Evolutionary conservation across 441 rosid genomes (phyloP), one percentile per base, ranked within the genome.

Genomic region (Adansonia madagascariensis): DNA sequence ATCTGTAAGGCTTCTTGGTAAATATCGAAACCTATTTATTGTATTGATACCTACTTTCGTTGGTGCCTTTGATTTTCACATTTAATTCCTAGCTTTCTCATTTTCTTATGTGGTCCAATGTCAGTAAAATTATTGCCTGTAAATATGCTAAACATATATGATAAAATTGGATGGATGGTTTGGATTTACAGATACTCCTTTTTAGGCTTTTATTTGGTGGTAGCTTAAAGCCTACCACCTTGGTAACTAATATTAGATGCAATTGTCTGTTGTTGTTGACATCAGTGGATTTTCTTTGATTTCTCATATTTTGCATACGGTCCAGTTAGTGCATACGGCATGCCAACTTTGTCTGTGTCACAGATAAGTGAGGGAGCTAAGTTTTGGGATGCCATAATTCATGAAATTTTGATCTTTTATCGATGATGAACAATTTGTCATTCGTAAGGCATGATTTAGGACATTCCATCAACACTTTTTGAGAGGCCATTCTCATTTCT

Each of bases 1-100:
- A 94, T 82, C 98, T 91, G 82, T 97, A 95, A 83, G 99, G 98
- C 55, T 92, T 95, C 83, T 75, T 95, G 95, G 99, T 94, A 88
- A 27, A 86, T 66, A 44, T 74, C 78, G 24, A 27, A 72, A 31
- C 18, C 18, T 9, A 18, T 53, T 59, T 27, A 9, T 43, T n/a
- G 9, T 44, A 5, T 15, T 31, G 41, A 27, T 20, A 12, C 24
- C 47, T 22, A 2, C 15, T 18, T 11, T 14, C 9, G 3, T 61
- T 74, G 9, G 4, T 62, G 62, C 27, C 47, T 52, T 10, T 12
- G 4, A 10, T 55, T 56, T 55, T 12, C 56, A 72, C 39, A 35
- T 18, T 10, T 61, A 50, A 4, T 39, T 43, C 43, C 41, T 1
- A 18, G 7, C 10, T 20, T 11, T 31, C 7, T 59, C 10, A n/a